Conservation (phyloP, 2,329 filamentous ascomycete genomes). For the Pyrenophora teres region DNA sequence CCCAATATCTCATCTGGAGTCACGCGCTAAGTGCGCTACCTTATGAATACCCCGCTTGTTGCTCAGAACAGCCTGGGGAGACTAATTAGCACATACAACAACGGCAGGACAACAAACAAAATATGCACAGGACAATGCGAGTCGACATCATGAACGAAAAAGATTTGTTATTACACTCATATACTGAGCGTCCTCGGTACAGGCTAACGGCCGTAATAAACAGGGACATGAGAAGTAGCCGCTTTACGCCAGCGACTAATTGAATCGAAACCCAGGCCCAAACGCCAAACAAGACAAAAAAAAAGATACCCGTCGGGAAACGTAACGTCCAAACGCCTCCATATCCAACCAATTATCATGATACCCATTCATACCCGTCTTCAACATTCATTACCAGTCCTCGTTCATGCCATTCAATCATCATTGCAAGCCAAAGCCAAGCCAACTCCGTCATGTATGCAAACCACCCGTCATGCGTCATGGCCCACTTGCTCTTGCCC, state of each 20-base stretch:
- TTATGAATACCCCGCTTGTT: not conserved
- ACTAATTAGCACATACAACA: too few relatives aligned
- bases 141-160: too few relatives aligned
- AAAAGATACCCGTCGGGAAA: not conserved
- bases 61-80: not conserved
- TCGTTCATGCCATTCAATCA: not conserved
- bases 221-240: conserved; percentile 1
- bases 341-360: not conserved
- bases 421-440: not conserved
- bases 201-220: not conserved
- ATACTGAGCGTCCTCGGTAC: too few relatives aligned
- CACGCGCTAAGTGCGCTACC: conserved; percentile 22
- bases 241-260: not conserved
- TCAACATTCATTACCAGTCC: not conserved
- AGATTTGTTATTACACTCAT: too few relatives aligned
- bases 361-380: too few relatives aligned
- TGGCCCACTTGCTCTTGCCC: not conserved
- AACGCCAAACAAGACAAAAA: not conserved
- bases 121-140: too few relatives aligned
- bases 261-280: not conserved
- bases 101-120: too few relatives aligned
- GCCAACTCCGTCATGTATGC: not conserved
- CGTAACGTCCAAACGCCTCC: not conserved
- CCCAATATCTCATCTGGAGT: conserved; percentile 16
- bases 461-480: not conserved